These are phyloP conservation scores for Leccinum barrowsii DNA, from an alignment of 768 basidiomycete species.

Conservation along the genomic window DNA sequence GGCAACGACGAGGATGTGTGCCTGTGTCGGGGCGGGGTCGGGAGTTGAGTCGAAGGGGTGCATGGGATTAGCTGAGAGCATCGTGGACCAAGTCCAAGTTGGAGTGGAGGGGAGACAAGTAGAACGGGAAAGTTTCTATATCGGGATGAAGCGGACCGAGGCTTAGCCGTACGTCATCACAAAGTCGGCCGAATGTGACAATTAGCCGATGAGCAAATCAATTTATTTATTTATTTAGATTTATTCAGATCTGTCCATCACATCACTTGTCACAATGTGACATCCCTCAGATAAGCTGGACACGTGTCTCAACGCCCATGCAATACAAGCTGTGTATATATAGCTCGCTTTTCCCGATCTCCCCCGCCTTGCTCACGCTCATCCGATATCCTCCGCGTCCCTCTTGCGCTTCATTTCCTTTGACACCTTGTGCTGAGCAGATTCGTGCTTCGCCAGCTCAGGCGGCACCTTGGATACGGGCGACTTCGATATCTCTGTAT, in stretches of 20 bases:
- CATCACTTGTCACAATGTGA: background rate
- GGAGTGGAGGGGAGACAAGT: background rate
- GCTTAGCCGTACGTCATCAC: constrained; percentile 7
- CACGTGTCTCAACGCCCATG: background rate
- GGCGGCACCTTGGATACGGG: constrained; percentile 86
- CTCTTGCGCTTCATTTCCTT: constrained; percentile 94
- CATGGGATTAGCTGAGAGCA: constrained; percentile 40
- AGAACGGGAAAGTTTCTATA: constrained; percentile 12
- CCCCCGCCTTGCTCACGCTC: background rate
- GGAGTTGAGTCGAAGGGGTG: constrained; percentile 17
- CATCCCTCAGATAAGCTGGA: background rate
- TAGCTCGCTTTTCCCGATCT: background rate
- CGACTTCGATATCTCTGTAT: constrained; percentile 85
- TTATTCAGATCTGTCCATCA: background rate
- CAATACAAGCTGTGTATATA: background rate
- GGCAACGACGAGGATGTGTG: background rate
- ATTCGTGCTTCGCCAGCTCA: constrained; percentile 88
- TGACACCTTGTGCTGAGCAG: constrained; percentile 87
- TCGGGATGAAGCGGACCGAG: constrained; percentile 17
- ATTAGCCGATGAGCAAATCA: background rate
- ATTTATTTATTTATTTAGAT: background rate
- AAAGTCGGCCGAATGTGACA: constrained; percentile 14
- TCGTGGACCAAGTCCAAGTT: constrained; percentile 14
- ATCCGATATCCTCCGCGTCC: constrained; percentile 74
- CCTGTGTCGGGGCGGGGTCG: background rate